A percentile compares a stretch with the other conserved stretches of the same genome.
Evolutionary conservation across 441 rosid species (phyloP).

Genomic region (Manihot esculenta): DNA sequence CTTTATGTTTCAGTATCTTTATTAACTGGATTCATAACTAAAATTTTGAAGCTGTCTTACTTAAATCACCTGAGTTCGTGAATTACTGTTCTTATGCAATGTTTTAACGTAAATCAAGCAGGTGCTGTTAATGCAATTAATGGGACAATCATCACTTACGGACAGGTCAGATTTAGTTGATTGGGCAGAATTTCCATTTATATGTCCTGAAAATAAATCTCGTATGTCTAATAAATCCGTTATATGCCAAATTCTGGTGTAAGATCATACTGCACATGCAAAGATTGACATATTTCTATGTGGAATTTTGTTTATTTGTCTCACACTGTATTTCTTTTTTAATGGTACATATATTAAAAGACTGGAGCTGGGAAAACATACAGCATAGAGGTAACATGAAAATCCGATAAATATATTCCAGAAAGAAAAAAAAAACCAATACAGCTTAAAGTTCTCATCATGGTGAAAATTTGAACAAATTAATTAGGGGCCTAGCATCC

Average conservation of each 20-base stretch:
- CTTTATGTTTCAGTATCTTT: neutral
- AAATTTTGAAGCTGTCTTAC: too few relatives aligned
- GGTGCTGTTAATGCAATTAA: constrained; percentile 62
- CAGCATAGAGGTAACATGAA: constrained; percentile 69
- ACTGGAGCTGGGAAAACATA: constrained; percentile 97
- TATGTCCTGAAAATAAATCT: neutral
- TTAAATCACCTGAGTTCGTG: neutral
- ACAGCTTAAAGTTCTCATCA: neutral
- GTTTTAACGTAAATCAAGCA: constrained; percentile 30
- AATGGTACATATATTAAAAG: constrained; percentile 44
- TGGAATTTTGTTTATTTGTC: constrained; percentile 4
- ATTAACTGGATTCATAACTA: neutral
- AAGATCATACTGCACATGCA: too few relatives aligned
- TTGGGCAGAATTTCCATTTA: neutral
- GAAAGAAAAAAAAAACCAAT: neutral
- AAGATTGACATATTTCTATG: too few relatives aligned
- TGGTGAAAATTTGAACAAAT: constrained; percentile 11
- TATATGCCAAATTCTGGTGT: too few relatives aligned
- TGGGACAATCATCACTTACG: constrained; percentile 80
- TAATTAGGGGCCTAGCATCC: constrained; percentile 62
- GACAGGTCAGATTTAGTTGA: constrained; percentile 53
- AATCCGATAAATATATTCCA: constrained; percentile 9
- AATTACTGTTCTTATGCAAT: neutral
- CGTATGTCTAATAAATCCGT: neutral
- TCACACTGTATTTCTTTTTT: constrained; percentile 9